Base-by-base conservation (phyloP, 331 rosid species). In the Quercus tomentella region DNA sequence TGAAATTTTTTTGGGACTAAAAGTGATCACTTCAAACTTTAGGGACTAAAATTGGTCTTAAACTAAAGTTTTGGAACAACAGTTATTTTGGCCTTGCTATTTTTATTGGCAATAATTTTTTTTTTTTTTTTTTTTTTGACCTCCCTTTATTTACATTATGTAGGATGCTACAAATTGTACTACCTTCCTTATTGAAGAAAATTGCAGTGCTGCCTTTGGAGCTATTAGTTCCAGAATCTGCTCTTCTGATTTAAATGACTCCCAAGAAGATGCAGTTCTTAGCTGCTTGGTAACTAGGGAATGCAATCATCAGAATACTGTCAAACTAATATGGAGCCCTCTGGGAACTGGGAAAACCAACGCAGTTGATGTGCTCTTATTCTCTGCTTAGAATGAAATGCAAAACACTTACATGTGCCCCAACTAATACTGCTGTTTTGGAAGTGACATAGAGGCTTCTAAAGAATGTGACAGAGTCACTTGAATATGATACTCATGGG, bases 321-420 rank as follows among this genome's bases (percentile, higher is more conserved):
- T 87, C 21, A 82, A 87, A 70, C 74, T 91, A 7, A 85, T 89
- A 20, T 89, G 97, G 92, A 94, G 97, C 0, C 97, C 94, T 61
- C 92, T 92, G 0, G 94, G 92, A 6, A 91, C 90, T 0, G 97
- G 97, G 3, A 91, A 91, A 79, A 90, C 92, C 18, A 90, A 77
- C 77, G 88, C 94, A 0, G 79, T 85, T 16, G 84, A 83, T 33
- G 81, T 80, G 23, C 35, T 84, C 60, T 31, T 87, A 45, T 75
- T 28, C 49, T n/a, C 76, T 87, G 3, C 87, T 82, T 28, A 80
- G 72, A 74, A 28, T 67, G 3, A 30, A 69, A 18, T 65, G 26
- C 35, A 84, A 82, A 60, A 82, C 88, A 20, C 58, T 84, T 17
- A 72, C 85, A 56, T 84, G 88, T 75, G 85, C 88, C 61, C 88